phyloP scores from a whole-genome alignment of 305 asterid genomes.

The Fraxinus greggii region DNA sequence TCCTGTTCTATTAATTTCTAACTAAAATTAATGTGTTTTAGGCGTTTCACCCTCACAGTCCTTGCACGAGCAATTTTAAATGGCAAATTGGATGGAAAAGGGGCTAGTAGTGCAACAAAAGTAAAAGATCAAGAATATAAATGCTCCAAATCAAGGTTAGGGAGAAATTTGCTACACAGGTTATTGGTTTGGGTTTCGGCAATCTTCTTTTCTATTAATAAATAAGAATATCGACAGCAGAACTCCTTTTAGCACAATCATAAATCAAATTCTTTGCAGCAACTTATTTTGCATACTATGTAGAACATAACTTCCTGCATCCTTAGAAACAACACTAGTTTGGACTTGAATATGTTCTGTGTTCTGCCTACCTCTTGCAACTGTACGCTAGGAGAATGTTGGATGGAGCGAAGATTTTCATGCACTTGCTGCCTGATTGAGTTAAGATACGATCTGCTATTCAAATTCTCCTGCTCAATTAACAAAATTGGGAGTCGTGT shows the following conservation, averaged over 20 bases:
- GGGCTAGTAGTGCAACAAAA: not conserved
- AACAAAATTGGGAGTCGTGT: slow-evolving; percentile 20
- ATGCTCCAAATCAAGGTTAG: not conserved
- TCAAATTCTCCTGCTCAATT: slow-evolving; percentile 79
- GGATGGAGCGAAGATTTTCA: slow-evolving; percentile 87
- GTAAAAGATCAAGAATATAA: not conserved
- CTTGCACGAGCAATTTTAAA: not conserved
- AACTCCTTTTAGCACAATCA: not conserved
- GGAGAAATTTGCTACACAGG: not conserved
- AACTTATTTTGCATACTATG: not conserved
- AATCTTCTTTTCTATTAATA: not conserved
- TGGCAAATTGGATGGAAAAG: not conserved
- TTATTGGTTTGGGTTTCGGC: not conserved
- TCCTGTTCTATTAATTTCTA: not conserved
- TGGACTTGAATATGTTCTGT: slow-evolving; percentile 11
- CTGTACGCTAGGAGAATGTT: slow-evolving; percentile 97
- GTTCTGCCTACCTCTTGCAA: slow-evolving; percentile 79
- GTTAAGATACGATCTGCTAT: slow-evolving; percentile 88
- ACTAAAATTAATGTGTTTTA: not conserved
- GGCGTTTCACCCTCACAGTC: not conserved
- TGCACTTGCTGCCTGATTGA: slow-evolving; percentile 78
- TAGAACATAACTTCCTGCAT: slow-evolving; percentile 1
- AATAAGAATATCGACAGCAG: not conserved
- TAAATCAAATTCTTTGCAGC: not conserved
- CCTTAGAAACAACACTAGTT: slow-evolving; percentile 1